Conservation (phyloP, 2,329 filamentous ascomycete genomes). For the Ceratocystis papillata region DNA sequence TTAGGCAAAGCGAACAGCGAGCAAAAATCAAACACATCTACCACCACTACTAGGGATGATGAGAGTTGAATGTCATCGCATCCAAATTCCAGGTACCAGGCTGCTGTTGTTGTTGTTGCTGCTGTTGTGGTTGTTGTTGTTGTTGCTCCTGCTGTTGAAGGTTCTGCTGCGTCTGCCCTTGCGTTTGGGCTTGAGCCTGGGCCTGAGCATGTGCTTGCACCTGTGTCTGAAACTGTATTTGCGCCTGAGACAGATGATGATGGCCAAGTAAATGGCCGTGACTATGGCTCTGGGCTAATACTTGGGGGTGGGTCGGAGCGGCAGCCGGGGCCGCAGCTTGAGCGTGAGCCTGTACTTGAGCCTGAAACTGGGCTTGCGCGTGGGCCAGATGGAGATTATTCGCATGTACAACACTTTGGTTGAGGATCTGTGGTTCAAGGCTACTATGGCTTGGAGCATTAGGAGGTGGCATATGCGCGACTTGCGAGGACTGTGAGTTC, state of each 20-base stretch:
- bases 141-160: background rate
- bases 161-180: background rate
- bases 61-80: background rate
- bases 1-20: background rate
- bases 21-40: background rate
- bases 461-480: background rate
- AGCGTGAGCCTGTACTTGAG: background rate
- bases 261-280: background rate
- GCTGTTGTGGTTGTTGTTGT: background rate
- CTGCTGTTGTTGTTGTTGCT: background rate
- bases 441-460: background rate
- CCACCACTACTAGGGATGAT: background rate
- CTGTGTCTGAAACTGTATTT: background rate
- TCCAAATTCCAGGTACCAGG: background rate
- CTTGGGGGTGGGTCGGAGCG: background rate
- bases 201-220: background rate
- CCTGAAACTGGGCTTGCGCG: background rate
- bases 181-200: background rate
- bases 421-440: background rate
- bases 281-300: background rate
- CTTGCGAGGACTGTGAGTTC: background rate
- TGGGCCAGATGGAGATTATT: background rate
- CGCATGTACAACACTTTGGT: background rate
- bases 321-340: background rate
- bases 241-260: background rate